A percentile compares a stretch with the other conserved stretches of the same genome.
Conservation (phyloP, 352 stramenopile species). For the Elongisporangium undulatum region DNA sequence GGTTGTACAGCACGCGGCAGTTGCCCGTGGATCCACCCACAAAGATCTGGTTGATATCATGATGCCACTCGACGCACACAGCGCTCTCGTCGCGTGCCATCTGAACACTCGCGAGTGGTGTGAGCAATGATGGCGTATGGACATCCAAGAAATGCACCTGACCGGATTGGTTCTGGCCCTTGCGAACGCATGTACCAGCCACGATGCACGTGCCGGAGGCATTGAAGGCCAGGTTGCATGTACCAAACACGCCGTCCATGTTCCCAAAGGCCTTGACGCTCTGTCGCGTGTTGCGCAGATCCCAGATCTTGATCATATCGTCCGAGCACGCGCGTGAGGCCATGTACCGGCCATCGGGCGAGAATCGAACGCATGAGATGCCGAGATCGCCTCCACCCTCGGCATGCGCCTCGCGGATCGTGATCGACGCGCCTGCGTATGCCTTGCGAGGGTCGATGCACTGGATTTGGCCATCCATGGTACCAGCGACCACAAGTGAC, state of each 20-base stretch:
- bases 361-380: conserved; percentile 75
- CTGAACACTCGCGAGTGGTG: conserved; percentile 51
- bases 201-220: conserved; percentile 59
- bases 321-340: conserved; percentile 71
- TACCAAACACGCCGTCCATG: conserved; percentile 69
- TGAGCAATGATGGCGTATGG: conserved; percentile 39
- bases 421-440: conserved; percentile 57
- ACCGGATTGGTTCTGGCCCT: conserved; percentile 43
- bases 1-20: conserved; percentile 73
- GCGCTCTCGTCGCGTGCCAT: conserved; percentile 82
- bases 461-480: conserved; percentile 77
- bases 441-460: conserved; percentile 70
- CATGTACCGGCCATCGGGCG: conserved; percentile 51
- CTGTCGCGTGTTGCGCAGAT: conserved; percentile 56
- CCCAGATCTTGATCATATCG: conserved; percentile 81
- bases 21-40: conserved; percentile 59
- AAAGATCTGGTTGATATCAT: conserved; percentile 81
- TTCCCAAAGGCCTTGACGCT: conserved; percentile 55
- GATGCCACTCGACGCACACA: conserved; percentile 81
- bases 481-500: conserved; percentile 51
- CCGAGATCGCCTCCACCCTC: conserved; percentile 63
- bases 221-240: conserved; percentile 82
- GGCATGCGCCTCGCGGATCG: conserved; percentile 65
- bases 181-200: conserved; percentile 67
- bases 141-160: conserved; percentile 78